A percentile compares a stretch with the other conserved stretches of the same genome.
phyloP scores from a whole-genome alignment of 2,329 filamentous ascomycete genomes.

The Monosporascus cannonballus region DNA sequence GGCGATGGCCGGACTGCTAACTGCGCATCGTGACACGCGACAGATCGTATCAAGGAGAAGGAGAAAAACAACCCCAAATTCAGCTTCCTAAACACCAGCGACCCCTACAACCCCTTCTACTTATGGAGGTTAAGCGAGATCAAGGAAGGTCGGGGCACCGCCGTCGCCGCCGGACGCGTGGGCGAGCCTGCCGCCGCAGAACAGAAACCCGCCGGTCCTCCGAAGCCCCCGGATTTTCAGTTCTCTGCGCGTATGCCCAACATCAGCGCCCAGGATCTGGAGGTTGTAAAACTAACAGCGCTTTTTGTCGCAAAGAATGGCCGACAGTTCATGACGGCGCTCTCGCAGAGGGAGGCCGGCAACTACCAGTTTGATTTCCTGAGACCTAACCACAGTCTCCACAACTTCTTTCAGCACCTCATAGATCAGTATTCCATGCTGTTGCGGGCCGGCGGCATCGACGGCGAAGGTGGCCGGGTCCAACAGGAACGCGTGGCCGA shows the following conservation, averaged over 20 bases:
- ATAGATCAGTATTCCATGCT: slow-evolving; percentile 91
- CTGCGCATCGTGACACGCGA: slow-evolving; percentile 3
- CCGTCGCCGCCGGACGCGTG: slow-evolving; percentile 67
- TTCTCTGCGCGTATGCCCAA: slow-evolving; percentile 97
- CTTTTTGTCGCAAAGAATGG: slow-evolving; percentile 91
- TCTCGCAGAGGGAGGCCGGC: slow-evolving; percentile 81
- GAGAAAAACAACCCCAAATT: slow-evolving; percentile 84
- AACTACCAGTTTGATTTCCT: slow-evolving; percentile 97
- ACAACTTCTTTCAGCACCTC: slow-evolving; percentile 89
- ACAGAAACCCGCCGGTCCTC: slow-evolving; percentile 73
- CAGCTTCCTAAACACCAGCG: slow-evolving; percentile 72
- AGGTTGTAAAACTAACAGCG: slow-evolving; percentile 69
- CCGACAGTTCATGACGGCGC: slow-evolving; percentile 80
- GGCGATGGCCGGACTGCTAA: not conserved
- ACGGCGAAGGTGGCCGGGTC: slow-evolving; percentile 60
- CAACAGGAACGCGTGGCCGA: slow-evolving; percentile 68
- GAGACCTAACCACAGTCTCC: slow-evolving; percentile 88
- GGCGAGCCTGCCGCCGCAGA: slow-evolving; percentile 53
- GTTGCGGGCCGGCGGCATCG: slow-evolving; percentile 60
- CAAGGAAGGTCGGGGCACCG: slow-evolving; percentile 73
- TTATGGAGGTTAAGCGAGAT: slow-evolving; percentile 86
- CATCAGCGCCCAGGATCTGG: slow-evolving; percentile 89
- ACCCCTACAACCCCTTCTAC: slow-evolving; percentile 86
- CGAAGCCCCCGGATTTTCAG: slow-evolving; percentile 78
- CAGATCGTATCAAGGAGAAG: slow-evolving; percentile 75